A percentile compares a stretch with the other conserved stretches of the same genome.
These are phyloP conservation scores for Fusarium globosum DNA, from an alignment of 2,329 filamentous ascomycete species.

Conservation along the genomic window DNA sequence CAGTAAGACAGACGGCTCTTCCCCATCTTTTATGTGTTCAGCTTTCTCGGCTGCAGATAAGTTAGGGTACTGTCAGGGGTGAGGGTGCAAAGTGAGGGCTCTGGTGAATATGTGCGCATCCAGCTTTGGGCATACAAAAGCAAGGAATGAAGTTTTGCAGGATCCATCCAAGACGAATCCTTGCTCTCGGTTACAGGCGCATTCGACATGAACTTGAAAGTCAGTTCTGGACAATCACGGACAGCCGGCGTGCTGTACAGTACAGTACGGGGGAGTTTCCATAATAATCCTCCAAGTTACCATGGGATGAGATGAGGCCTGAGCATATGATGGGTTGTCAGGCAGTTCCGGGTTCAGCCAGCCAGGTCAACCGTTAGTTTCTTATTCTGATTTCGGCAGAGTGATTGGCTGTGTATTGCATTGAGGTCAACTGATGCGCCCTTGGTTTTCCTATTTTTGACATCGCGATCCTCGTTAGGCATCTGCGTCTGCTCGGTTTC, in stretches of 20 bases:
- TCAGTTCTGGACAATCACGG: conserved; percentile 23
- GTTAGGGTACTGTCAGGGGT: not conserved
- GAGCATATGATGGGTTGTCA: conserved; percentile 24
- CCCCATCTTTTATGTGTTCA: conserved; percentile 19
- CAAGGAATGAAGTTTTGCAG: conserved; percentile 22
- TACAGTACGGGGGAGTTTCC: conserved; percentile 3
- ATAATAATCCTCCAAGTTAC: conserved; percentile 6
- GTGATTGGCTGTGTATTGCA: conserved; percentile 12
- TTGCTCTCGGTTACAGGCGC: conserved; percentile 17
- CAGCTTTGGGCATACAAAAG: conserved; percentile 1
- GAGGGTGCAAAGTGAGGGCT: not conserved
- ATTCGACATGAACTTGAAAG: conserved; percentile 3
- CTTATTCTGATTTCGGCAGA: conserved; percentile 9
- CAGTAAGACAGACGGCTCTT: not conserved
- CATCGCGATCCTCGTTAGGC: conserved; percentile 16
- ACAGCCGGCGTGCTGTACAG: conserved; percentile 9
- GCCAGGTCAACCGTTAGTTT: conserved; percentile 27
- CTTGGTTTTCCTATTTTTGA: conserved; percentile 12
- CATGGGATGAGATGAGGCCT: conserved; percentile 1
- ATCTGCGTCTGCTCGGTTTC: conserved; percentile 15
- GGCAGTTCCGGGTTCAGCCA: conserved; percentile 29
- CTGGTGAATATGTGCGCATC: conserved; percentile 4
- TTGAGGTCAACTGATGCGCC: conserved; percentile 20
- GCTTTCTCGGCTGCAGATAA: conserved; percentile 9
- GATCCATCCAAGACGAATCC: conserved; percentile 8